Evolutionary conservation across 441 rosid species (phyloP).

Genomic region (Erodium texanum): DNA sequence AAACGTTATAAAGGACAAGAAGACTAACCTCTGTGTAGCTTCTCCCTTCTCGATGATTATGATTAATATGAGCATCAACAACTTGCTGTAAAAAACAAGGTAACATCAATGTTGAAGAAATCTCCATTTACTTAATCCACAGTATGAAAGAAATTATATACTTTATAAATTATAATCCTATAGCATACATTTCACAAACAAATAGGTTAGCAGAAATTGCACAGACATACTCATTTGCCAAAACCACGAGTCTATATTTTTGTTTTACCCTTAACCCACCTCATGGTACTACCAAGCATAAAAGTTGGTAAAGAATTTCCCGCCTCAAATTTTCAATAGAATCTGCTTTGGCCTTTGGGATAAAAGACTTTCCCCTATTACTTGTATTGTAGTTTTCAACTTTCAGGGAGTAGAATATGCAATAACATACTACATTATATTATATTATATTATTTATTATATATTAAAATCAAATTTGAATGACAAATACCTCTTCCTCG

Average conservation of each 20-base stretch:
- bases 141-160: not conserved
- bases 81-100: conserved; percentile 36
- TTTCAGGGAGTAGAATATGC: not conserved
- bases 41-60: conserved; percentile 69
- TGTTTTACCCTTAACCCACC: not conserved
- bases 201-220: not conserved
- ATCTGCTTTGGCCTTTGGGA: not conserved
- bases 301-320: not conserved
- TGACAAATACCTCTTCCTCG: conserved; percentile 53
- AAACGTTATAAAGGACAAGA: conserved; percentile 3
- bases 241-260: not conserved
- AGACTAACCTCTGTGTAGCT: conserved; percentile 63
- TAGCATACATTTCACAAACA: not conserved
- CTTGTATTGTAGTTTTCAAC: not conserved
- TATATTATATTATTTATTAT: not conserved
- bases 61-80: conserved; percentile 51
- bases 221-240: not conserved
- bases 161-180: not conserved
- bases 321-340: not conserved
- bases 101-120: conserved; percentile 13
- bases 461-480: conserved; percentile 10
- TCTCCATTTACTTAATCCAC: not conserved
- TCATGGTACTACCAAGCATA: not conserved
- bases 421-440: not conserved
- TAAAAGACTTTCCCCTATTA: not conserved